These are phyloP conservation scores for Malassezia sympodialis DNA, from an alignment of 1,284 basidiomycete genomes.

Conservation along the genomic window DNA sequence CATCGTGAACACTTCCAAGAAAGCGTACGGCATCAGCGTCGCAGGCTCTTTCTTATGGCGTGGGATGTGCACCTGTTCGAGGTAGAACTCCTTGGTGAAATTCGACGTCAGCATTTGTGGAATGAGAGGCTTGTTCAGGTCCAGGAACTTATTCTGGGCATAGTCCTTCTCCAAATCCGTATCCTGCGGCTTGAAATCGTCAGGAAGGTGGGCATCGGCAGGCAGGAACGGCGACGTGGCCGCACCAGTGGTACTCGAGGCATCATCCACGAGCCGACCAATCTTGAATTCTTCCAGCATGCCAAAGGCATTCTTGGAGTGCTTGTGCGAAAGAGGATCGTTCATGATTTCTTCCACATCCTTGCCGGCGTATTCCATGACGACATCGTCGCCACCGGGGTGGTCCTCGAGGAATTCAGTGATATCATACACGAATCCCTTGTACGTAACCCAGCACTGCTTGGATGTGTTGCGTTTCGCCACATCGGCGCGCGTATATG, in stretches of 20 bases:
- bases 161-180: constrained; percentile 47
- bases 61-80: constrained; percentile 87
- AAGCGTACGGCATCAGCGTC: constrained; percentile 69
- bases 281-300: constrained; percentile 68
- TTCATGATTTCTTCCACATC: constrained; percentile 75
- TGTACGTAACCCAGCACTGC: constrained; percentile 53
- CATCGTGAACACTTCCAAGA: constrained; percentile 75
- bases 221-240: constrained; percentile 16
- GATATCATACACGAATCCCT: constrained; percentile 52
- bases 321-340: constrained; percentile 75
- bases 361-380: constrained; percentile 63
- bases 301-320: constrained; percentile 81
- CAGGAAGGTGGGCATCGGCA: constrained; percentile 52
- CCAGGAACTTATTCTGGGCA: constrained; percentile 81
- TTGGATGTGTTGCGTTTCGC: constrained; percentile 56
- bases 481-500: constrained; percentile 20
- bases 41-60: constrained; percentile 79
- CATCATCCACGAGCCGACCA: constrained; percentile 27
- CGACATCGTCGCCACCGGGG: constrained; percentile 52
- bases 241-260: constrained; percentile 5
- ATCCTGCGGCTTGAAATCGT: constrained; percentile 41
- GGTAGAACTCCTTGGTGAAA: constrained; percentile 88
- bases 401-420: constrained; percentile 52
- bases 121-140: constrained; percentile 75
- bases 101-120: constrained; percentile 72